Percentiles rank a stretch among this genome's conserved stretches.
Evolutionary conservation across 73 alveolate genomes (phyloP).

Genomic region (Paraurostyla sp.): DNA sequence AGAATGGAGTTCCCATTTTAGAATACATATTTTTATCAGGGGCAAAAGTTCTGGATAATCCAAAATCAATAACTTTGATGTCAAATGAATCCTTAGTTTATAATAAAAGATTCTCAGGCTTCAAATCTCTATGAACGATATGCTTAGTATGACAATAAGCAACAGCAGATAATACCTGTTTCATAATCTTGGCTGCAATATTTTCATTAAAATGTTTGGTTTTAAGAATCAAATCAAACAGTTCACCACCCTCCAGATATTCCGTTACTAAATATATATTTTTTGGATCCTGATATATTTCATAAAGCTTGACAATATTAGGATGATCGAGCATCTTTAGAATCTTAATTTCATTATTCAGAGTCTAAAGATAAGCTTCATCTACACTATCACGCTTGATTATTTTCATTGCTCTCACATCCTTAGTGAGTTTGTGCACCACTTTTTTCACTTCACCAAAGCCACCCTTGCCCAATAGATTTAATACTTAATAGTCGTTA

Average conservation of each 20-base stretch:
- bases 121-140: slow-evolving; percentile 90
- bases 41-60: slow-evolving; percentile 7
- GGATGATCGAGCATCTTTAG: slow-evolving; percentile 75
- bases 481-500: slow-evolving; percentile 51
- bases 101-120: slow-evolving; percentile 88
- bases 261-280: slow-evolving; percentile 69
- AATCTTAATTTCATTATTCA: slow-evolving; percentile 53
- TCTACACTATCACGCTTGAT: slow-evolving; percentile 52
- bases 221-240: slow-evolving; percentile 64
- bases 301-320: slow-evolving; percentile 72
- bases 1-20: slow-evolving; percentile 41
- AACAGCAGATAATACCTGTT: slow-evolving; percentile 83
- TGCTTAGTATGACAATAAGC: slow-evolving; percentile 81
- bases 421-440: slow-evolving; percentile 75
- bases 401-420: slow-evolving; percentile 84
- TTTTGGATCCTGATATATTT: slow-evolving; percentile 67
- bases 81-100: background rate
- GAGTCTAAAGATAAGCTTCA: slow-evolving; percentile 6
- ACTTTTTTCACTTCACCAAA: slow-evolving; percentile 82
- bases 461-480: slow-evolving; percentile 81
- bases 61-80: slow-evolving; percentile 59
- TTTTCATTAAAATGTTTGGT: slow-evolving; percentile 63
- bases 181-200: slow-evolving; percentile 82
- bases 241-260: slow-evolving; percentile 77
- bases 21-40: slow-evolving; percentile 40